Evolutionary conservation across 768 basidiomycete genomes (phyloP).

Genomic region (Tulasnella calospora): DNA sequence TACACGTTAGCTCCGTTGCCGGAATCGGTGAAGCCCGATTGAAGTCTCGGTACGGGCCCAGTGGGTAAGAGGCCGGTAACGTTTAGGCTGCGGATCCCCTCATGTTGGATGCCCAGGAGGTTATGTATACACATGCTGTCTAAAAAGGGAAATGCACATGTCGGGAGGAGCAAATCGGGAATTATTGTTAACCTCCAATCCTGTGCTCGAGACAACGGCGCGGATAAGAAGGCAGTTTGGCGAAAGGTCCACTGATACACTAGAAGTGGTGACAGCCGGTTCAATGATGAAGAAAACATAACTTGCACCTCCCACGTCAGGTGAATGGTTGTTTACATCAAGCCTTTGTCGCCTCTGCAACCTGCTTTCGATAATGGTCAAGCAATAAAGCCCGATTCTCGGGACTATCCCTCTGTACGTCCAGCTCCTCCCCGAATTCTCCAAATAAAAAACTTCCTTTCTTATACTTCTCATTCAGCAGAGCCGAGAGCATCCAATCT

Average conservation of each 20-base stretch:
- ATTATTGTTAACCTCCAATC: not conserved
- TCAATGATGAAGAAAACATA: not conserved
- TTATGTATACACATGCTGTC: not conserved
- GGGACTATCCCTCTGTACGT: not conserved
- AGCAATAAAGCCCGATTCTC: not conserved
- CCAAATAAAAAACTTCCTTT: not conserved
- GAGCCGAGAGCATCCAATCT: slow-evolving; percentile 1
- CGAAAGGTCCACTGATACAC: not conserved
- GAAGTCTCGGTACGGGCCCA: not conserved
- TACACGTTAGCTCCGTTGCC: not conserved
- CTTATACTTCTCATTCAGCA: not conserved
- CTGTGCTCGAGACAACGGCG: not conserved
- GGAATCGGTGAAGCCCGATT: not conserved
- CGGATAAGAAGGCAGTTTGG: not conserved
- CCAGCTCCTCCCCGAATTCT: not conserved
- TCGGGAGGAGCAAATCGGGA: no score
- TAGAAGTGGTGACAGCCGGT: not conserved
- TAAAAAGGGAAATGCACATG: no score
- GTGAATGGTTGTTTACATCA: not conserved
- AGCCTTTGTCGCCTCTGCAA: not conserved
- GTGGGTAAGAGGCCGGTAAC: not conserved
- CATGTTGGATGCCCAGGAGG: not conserved
- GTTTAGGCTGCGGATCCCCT: not conserved
- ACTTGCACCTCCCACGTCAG: not conserved
- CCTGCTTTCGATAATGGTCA: slow-evolving; percentile 3